Percentiles rank a stretch among this genome's conserved stretches.
Evolutionary conservation across 2,329 filamentous ascomycete species (phyloP).

Genomic region (Blumeriella jaapii): DNA sequence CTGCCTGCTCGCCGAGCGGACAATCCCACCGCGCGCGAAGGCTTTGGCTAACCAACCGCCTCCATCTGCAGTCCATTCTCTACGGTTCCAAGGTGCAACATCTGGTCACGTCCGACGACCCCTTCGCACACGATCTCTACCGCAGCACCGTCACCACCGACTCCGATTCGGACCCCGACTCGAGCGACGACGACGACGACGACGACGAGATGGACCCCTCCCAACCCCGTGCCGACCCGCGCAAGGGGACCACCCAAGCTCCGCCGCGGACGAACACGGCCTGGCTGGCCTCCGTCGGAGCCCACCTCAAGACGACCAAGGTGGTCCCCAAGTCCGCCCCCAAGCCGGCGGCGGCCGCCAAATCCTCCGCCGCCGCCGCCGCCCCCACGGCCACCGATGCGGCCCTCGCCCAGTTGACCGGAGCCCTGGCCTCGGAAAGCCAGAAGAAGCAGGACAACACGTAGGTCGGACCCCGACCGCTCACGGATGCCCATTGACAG

Average conservation of each 20-base stretch:
- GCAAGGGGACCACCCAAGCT: background rate
- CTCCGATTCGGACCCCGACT: conserved; percentile 44
- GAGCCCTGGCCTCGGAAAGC: conserved; percentile 32
- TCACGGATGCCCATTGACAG: conserved; percentile 23
- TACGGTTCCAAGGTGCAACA: conserved; percentile 41
- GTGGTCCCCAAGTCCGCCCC: conserved; percentile 1
- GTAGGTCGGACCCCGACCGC: conserved; percentile 27
- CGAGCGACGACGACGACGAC: conserved; percentile 30
- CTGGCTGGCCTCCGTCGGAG: background rate
- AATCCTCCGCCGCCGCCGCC: conserved; percentile 10
- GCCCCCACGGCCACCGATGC: conserved; percentile 31
- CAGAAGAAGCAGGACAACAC: conserved; percentile 36
- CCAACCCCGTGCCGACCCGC: conserved; percentile 9
- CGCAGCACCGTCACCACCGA: conserved; percentile 38
- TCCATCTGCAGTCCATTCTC: conserved; percentile 35
- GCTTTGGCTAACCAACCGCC: conserved; percentile 24
- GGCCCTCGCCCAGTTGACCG: conserved; percentile 40
- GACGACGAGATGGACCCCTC: conserved; percentile 9
- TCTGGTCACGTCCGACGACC: conserved; percentile 34
- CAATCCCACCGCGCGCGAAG: conserved; percentile 4
- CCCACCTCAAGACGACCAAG: conserved; percentile 2
- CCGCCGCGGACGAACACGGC: conserved; percentile 2
- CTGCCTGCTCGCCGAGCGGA: no score
- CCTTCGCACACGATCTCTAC: conserved; percentile 44
- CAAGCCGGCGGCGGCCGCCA: conserved; percentile 1